Evolutionary conservation across 257 asterid genomes (phyloP), one percentile per base, ranked within the genome.

Genomic region (Nicotiana sylvestris): DNA sequence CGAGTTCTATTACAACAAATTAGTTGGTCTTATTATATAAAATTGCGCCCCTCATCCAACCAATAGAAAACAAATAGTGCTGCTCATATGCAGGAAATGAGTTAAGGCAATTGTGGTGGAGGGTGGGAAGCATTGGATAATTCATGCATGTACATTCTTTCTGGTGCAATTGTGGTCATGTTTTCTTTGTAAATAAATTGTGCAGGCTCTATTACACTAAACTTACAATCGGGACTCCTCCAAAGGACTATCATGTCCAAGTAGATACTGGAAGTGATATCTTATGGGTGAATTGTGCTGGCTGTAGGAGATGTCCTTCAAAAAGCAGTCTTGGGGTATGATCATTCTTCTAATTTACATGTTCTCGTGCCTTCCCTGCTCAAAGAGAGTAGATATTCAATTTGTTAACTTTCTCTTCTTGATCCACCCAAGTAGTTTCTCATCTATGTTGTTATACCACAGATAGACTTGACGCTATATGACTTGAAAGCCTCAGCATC

Each of bases 231-330:
- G 99, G 99, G 79, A 91, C 90, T 89, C 99, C 99, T 91, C 95
- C 99, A 43, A 87, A 85, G 77, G 98, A 94, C 79, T 96, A 94
- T 83, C 90, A 92, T 72, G 98, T 94, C 79, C 99, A 96, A 88
- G 98, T 96, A 2, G 99, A 96, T 82, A 96, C 99, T 17, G 99
- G 99, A 86, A 96, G 99, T 87, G 99, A 96, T 88, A 96, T 93
- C 66, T 85, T 96, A 81, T 96, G 99, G 99, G 93, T 96, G 85
- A 96, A 96, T 81, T 96, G 99, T 84, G 94, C 88, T 82, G 88
- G 91, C 81, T 96, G 99, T 83, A 87, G 77, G 61, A 91, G 85
- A 85, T 94, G 99, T 86, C 98, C 99, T 78, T 89, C 86, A 55
- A 90, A 88, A 90, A 96, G 97, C 89, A 92, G 87, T 83, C 97